Conservation (phyloP, 768 basidiomycete genomes). For the Mycena rosella region DNA sequence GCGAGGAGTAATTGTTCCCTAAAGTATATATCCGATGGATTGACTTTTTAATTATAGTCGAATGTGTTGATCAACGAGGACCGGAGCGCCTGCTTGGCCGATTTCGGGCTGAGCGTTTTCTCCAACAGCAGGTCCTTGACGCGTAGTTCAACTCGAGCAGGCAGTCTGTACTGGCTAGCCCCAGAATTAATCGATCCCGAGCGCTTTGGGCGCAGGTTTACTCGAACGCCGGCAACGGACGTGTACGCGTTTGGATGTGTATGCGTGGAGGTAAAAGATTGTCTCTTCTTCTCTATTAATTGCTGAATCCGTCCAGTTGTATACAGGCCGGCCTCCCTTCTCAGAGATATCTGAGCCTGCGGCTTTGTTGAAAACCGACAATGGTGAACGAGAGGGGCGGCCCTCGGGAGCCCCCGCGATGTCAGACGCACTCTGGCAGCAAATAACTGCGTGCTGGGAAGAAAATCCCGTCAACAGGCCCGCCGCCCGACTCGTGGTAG, state of each 20-base stretch:
- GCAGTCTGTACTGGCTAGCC: constrained; percentile 51
- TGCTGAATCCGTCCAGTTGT: constrained; percentile 4
- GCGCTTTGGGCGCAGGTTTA: constrained; percentile 40
- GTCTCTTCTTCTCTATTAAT: neutral
- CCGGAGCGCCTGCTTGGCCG: constrained; percentile 48
- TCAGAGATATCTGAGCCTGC: constrained; percentile 8
- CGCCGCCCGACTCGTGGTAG: neutral
- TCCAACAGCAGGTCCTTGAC: constrained; percentile 44
- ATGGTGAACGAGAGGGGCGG: constrained; percentile 9
- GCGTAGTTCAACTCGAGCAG: constrained; percentile 42
- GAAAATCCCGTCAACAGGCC: neutral
- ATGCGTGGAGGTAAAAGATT: constrained; percentile 44
- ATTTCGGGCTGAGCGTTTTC: constrained; percentile 50
- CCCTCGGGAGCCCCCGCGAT: constrained; percentile 4
- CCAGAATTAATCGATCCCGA: constrained; percentile 50
- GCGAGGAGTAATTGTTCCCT: constrained; percentile 31
- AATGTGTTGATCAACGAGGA: constrained; percentile 48
- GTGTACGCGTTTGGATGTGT: constrained; percentile 51
- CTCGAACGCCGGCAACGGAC: constrained; percentile 45
- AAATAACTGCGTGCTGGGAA: neutral
- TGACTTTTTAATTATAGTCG: constrained; percentile 26
- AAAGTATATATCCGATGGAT: neutral
- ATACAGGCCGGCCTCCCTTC: constrained; percentile 26
- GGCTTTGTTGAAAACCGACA: constrained; percentile 2
- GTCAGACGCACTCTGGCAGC: constrained; percentile 1